Conservation (phyloP, 345 rosid genomes). For the Conringia planisiliqua region DNA sequence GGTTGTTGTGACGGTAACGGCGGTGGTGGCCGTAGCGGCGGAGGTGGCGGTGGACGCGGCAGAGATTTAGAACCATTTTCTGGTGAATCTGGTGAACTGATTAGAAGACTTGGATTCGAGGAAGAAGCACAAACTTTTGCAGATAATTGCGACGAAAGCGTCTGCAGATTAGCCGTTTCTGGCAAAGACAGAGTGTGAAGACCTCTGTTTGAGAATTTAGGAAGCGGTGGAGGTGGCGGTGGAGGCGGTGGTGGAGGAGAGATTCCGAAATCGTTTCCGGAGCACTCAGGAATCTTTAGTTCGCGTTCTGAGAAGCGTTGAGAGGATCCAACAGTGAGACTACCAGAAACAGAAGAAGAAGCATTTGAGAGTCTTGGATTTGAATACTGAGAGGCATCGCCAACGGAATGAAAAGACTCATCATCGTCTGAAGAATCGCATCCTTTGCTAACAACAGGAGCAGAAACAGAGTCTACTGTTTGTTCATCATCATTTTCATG, state of each 20-base stretch:
- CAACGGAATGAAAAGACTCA: slow-evolving; percentile 81
- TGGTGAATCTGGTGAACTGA: slow-evolving; percentile 17
- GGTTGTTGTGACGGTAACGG: slow-evolving; percentile 37
- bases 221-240: slow-evolving; percentile 45
- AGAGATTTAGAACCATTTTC: slow-evolving; percentile 34
- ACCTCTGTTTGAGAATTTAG: slow-evolving; percentile 21
- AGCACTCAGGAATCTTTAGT: slow-evolving; percentile 25
- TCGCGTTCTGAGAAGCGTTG: slow-evolving; percentile 35
- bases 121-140: slow-evolving; percentile 28
- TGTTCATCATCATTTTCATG: slow-evolving; percentile 43
- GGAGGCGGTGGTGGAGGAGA: slow-evolving; percentile 42
- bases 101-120: background rate
- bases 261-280: slow-evolving; percentile 5
- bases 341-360: slow-evolving; percentile 42
- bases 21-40: slow-evolving; percentile 40
- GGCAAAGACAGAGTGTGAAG: background rate
- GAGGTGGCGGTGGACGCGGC: slow-evolving; percentile 65
- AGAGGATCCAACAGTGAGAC: slow-evolving; percentile 35
- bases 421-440: slow-evolving; percentile 64
- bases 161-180: background rate
- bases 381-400: slow-evolving; percentile 58
- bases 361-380: slow-evolving; percentile 66
- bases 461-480: slow-evolving; percentile 30
- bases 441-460: slow-evolving; percentile 38
- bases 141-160: slow-evolving; percentile 27